phyloP scores from a whole-genome alignment of 2,329 filamentous ascomycete genomes.

The Fusarium globosum region DNA sequence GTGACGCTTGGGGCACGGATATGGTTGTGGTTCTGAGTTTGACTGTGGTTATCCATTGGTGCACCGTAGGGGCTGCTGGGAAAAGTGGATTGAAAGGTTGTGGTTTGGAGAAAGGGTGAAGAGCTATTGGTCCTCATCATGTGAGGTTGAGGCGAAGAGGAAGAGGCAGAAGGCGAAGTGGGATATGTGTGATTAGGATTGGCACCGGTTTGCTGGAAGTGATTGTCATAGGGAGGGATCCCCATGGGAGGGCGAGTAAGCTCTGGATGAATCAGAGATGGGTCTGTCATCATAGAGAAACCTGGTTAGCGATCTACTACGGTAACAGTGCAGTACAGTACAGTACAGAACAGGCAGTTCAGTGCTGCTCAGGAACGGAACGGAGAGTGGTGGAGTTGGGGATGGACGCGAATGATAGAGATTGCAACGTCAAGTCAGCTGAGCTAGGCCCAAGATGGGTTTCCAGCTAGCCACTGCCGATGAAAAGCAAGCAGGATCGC shows the following conservation, averaged over 20 bases:
- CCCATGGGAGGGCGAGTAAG: conserved; percentile 61
- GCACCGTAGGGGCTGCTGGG: conserved; percentile 66
- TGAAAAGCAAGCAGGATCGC: conserved; percentile 34
- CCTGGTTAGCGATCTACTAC: conserved; percentile 52
- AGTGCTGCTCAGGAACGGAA: conserved; percentile 9
- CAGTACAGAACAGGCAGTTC: not conserved
- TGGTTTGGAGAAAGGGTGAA: conserved; percentile 73
- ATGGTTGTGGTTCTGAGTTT: conserved; percentile 49
- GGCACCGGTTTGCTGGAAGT: conserved; percentile 54
- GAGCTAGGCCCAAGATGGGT: conserved; percentile 34
- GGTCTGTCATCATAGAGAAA: conserved; percentile 56
- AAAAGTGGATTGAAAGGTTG: conserved; percentile 63
- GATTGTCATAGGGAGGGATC: conserved; percentile 59
- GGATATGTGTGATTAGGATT: conserved; percentile 60
- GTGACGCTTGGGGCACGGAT: conserved; percentile 74
- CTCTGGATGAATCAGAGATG: conserved; percentile 67
- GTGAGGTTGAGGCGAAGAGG: conserved; percentile 61
- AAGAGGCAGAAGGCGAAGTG: conserved; percentile 72
- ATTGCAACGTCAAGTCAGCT: conserved; percentile 22
- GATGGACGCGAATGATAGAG: not conserved
- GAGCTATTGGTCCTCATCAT: conserved; percentile 65
- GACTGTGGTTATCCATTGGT: conserved; percentile 55
- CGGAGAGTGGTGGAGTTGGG: conserved; percentile 25
- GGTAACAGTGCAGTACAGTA: not conserved
- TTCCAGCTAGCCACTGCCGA: conserved; percentile 41